Evolutionary conservation across 73 alveolate species (phyloP), one percentile per base, ranked within the genome.

Genomic region (Uronychia setigera): DNA sequence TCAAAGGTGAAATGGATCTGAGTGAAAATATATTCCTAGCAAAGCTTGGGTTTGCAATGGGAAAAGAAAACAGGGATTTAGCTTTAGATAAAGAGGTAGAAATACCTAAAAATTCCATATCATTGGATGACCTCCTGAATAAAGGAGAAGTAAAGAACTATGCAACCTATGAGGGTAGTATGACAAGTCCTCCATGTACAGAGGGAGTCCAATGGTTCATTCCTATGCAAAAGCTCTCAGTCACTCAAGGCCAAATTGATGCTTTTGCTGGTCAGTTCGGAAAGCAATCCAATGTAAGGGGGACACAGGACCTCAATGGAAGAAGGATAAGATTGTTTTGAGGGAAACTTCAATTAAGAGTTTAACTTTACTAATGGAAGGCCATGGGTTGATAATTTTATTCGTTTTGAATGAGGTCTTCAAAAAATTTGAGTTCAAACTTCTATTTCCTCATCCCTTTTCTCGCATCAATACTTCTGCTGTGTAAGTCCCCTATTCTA

Each of bases 121-220:
- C 5, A 5, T 19, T 46, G n/a, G 67, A 46, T 46, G 67, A 46
- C 5, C n/a, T 46, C n/a, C 67, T 5, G 67, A 46, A 11, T 19
- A 19, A 11, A 11, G 67, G 67, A 46, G 19, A 19, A 11, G 5
- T 46, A 19, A 19, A 46, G n/a, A 46, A 46, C 5, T 46, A 11
- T 46, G 19, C 19, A 5, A 46, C 67, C 86, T 96, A 93, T 78
- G 87, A 94, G 86, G 99, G 99, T 14, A 88, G 97, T 34, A 78
- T 97, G 74, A 97, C 99, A 33, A 91, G 95, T 32, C 99, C 99
- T 9, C 99, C 99, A 0, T 97, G 99, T 82, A 59, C 96, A 57
- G 96, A 92, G 59, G 92, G 78, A 77, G 98, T 97, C 31, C 59
- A 88, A 60, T 95, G 99, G 99, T 75, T 92, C 67, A 83, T 97